Percentiles rank a stretch among this genome's conserved stretches.
phyloP scores from a whole-genome alignment of 2,329 filamentous ascomycete genomes.

The Elsinoe ampelina region DNA sequence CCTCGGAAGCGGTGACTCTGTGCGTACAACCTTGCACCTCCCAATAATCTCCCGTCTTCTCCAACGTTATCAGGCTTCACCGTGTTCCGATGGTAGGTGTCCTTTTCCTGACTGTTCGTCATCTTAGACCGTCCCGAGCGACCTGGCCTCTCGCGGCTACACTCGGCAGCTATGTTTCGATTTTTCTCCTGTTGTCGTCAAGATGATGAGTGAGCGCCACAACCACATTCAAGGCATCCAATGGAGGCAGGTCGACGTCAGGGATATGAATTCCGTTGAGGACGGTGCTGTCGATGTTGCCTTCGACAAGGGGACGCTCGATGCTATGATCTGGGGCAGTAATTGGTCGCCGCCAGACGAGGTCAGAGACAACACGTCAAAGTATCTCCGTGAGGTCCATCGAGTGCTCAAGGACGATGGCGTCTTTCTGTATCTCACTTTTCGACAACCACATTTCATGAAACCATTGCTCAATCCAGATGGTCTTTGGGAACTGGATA shows the following conservation, averaged over 20 bases:
- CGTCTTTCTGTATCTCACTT: conserved; percentile 34
- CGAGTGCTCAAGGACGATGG: conserved; percentile 25
- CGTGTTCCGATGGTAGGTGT: neutral
- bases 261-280: conserved; percentile 37
- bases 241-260: conserved; percentile 45
- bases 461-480: conserved; percentile 37
- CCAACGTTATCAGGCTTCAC: conserved; percentile 5
- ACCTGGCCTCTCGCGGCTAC: conserved; percentile 34
- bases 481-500: conserved; percentile 36
- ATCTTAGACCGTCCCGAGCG: conserved; percentile 42
- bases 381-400: conserved; percentile 21
- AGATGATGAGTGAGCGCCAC: conserved; percentile 43
- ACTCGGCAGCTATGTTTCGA: conserved; percentile 30
- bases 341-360: conserved; percentile 25
- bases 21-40: conserved; percentile 20
- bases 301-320: conserved; percentile 35
- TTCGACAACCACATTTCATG: conserved; percentile 47
- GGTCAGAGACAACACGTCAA: conserved; percentile 21
- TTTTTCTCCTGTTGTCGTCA: conserved; percentile 47
- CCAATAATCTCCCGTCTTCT: too few relatives aligned
- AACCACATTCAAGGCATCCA: conserved; percentile 33
- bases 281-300: conserved; percentile 43
- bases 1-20: conserved; percentile 50
- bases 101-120: neutral
- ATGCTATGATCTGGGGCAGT: conserved; percentile 27